Evolutionary conservation across 352 stramenopile species (phyloP).

Genomic region (Pythium utonaiense): DNA sequence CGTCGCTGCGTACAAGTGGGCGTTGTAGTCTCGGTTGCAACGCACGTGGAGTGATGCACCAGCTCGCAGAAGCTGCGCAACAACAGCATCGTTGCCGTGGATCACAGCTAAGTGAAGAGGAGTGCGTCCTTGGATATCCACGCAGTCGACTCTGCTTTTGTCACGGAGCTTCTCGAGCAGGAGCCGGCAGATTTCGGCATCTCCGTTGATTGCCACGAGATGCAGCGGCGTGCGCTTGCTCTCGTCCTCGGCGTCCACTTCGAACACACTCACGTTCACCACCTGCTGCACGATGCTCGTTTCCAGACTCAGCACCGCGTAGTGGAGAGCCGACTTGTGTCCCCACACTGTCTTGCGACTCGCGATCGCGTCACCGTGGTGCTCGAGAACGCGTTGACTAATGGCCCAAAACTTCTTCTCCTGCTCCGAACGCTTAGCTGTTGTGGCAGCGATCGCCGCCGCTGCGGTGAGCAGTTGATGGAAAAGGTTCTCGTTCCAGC

Average conservation of each 20-base stretch:
- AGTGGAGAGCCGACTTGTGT: slow-evolving; percentile 42
- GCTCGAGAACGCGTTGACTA: slow-evolving; percentile 29
- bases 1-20: slow-evolving; percentile 45
- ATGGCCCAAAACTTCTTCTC: slow-evolving; percentile 46
- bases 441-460: slow-evolving; percentile 33
- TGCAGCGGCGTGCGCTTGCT: slow-evolving; percentile 47
- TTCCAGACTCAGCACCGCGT: slow-evolving; percentile 41
- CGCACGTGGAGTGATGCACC: slow-evolving; percentile 36
- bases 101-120: slow-evolving; percentile 49
- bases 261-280: slow-evolving; percentile 32
- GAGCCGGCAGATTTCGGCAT: slow-evolving; percentile 37
- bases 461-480: slow-evolving; percentile 39
- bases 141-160: slow-evolving; percentile 27
- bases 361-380: slow-evolving; percentile 28
- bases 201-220: slow-evolving; percentile 37
- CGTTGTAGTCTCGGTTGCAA: slow-evolving; percentile 36
- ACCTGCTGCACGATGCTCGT: slow-evolving; percentile 32
- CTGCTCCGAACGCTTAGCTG: slow-evolving; percentile 26
- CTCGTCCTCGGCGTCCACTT: slow-evolving; percentile 43
- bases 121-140: slow-evolving; percentile 35
- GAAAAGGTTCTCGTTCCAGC: slow-evolving; percentile 43
- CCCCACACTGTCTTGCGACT: slow-evolving; percentile 37
- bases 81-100: slow-evolving; percentile 38
- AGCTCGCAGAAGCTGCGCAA: slow-evolving; percentile 31
- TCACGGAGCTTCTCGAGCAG: slow-evolving; percentile 25